Conservation (phyloP, 2,329 filamentous ascomycete species). For the Colletotrichum godetiae region DNA sequence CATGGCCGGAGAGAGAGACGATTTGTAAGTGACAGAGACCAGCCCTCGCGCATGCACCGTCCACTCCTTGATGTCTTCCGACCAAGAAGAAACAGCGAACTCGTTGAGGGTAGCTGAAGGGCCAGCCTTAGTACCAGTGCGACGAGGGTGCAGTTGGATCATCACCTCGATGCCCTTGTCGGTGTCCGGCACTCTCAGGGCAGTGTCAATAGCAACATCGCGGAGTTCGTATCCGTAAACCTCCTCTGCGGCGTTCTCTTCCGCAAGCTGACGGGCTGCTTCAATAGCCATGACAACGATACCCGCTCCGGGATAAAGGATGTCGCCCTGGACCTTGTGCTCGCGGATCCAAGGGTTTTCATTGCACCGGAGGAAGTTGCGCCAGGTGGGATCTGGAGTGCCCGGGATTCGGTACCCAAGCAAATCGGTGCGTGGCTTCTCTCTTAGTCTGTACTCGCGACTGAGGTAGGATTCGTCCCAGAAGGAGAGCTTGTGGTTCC, state of each 20-base stretch:
- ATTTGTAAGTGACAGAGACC: slow-evolving; percentile 30
- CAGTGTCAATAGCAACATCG: slow-evolving; percentile 37
- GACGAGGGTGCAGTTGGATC: slow-evolving; percentile 33
- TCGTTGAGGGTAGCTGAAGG: slow-evolving; percentile 24
- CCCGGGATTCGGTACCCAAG: slow-evolving; percentile 26
- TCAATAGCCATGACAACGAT: slow-evolving; percentile 44
- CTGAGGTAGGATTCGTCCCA: slow-evolving; percentile 32
- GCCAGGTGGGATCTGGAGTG: slow-evolving; percentile 26
- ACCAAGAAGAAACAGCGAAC: slow-evolving; percentile 30
- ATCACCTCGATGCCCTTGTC: slow-evolving; percentile 38
- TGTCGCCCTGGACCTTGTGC: slow-evolving; percentile 56
- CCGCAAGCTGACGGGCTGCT: slow-evolving; percentile 34
- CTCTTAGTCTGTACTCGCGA: slow-evolving; percentile 32
- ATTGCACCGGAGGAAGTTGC: slow-evolving; percentile 39
- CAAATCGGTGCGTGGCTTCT: slow-evolving; percentile 32
- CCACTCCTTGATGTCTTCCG: slow-evolving; percentile 31
- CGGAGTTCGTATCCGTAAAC: slow-evolving; percentile 38
- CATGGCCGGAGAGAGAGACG: slow-evolving; percentile 18
- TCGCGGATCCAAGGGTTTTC: slow-evolving; percentile 58
- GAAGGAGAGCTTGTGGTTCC: slow-evolving; percentile 35
- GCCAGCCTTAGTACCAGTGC: slow-evolving; percentile 29
- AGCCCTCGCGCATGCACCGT: slow-evolving; percentile 29
- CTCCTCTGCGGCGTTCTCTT: slow-evolving; percentile 12
- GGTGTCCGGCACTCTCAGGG: slow-evolving; percentile 35
- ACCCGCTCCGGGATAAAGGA: slow-evolving; percentile 52